Percentiles rank a stretch among this genome's conserved stretches.
Conservation (phyloP, 2,329 filamentous ascomycete species). For the Cryphonectria radicalis region DNA sequence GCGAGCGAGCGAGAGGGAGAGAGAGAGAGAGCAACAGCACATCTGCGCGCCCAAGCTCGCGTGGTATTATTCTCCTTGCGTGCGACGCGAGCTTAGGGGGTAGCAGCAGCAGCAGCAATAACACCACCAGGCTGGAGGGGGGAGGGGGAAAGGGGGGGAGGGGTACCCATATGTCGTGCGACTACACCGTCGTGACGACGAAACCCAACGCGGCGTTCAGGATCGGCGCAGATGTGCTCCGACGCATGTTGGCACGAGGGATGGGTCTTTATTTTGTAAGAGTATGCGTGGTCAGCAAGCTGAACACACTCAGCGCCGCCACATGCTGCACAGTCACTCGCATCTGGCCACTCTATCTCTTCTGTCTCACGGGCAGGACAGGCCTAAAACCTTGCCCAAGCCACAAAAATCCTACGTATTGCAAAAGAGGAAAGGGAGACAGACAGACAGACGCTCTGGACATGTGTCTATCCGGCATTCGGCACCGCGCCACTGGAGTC, state of each 20-base stretch:
- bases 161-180: neutral
- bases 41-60: neutral
- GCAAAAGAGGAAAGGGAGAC: neutral
- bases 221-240: conserved; percentile 8
- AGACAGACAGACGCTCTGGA: neutral
- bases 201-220: neutral
- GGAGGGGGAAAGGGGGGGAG: neutral
- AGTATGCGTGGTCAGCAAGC: conserved; percentile 3
- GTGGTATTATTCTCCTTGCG: neutral
- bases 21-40: too few species aligned
- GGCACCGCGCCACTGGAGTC: neutral
- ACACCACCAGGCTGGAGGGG: neutral
- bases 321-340: neutral
- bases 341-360: neutral
- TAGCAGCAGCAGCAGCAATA: neutral
- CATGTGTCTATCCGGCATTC: neutral
- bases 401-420: neutral
- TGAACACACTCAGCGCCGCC: neutral
- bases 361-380: neutral
- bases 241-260: conserved; percentile 6
- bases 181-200: conserved; percentile 1
- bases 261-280: neutral
- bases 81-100: neutral
- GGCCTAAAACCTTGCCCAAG: conserved; percentile 1
- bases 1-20: too few species aligned